These are phyloP conservation scores for Giardia muris DNA, from an alignment of 208 protist species.

Conservation along the genomic window DNA sequence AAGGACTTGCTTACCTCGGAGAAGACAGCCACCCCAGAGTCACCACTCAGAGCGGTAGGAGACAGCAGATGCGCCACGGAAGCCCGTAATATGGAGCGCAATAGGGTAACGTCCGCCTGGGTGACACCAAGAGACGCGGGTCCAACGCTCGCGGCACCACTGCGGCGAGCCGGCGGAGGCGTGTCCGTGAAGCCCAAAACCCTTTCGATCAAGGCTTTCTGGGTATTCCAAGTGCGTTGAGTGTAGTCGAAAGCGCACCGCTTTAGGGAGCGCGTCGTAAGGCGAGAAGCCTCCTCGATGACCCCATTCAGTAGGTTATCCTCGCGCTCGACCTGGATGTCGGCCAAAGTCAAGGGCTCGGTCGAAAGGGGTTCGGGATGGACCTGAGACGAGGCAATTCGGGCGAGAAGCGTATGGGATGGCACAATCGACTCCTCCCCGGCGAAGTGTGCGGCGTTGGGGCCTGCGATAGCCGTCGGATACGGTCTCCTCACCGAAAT, in stretches of 20 bases:
- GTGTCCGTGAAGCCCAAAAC: neutral
- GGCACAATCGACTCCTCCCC: too few relatives aligned
- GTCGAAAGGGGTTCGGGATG: too few relatives aligned
- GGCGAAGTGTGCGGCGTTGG: too few relatives aligned
- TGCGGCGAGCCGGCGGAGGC: neutral
- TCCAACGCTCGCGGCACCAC: neutral
- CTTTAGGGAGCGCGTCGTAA: neutral
- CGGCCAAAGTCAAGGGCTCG: too few relatives aligned
- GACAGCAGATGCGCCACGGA: neutral
- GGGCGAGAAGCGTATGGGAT: too few relatives aligned
- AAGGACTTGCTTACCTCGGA: neutral
- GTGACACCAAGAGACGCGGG: neutral
- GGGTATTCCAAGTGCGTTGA: neutral
- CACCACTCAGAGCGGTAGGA: neutral
- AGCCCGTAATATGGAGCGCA: neutral
- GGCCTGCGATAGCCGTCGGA: too few relatives aligned
- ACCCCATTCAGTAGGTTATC: neutral
- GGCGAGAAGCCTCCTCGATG: neutral
- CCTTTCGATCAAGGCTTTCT: neutral
- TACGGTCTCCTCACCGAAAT: too few relatives aligned
- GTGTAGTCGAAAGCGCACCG: neutral
- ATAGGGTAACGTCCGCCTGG: neutral
- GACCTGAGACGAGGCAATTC: too few relatives aligned
- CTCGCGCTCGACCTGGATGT: neutral
- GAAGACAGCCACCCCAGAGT: neutral